Evolutionary conservation across 768 basidiomycete species (phyloP).

Genomic region (Leccinum olivaceopallidum): DNA sequence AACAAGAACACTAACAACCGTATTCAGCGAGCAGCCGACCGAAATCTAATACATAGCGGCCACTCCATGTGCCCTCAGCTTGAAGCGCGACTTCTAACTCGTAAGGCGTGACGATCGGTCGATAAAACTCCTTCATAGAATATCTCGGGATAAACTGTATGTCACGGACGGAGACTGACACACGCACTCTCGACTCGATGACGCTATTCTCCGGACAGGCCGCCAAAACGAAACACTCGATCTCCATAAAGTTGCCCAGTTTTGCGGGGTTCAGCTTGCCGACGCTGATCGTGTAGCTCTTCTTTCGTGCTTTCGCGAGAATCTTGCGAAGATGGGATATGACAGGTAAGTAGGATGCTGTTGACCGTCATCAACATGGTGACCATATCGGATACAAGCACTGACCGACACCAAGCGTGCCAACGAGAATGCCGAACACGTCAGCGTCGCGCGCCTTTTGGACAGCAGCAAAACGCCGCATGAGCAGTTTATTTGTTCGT

Average conservation of each 20-base stretch:
- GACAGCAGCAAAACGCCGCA: slow-evolving; percentile 85
- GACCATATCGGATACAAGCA: neutral
- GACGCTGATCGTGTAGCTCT: slow-evolving; percentile 92
- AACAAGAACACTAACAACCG: slow-evolving; percentile 14
- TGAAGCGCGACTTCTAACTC: slow-evolving; percentile 84
- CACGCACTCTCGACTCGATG: slow-evolving; percentile 63
- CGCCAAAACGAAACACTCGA: slow-evolving; percentile 94
- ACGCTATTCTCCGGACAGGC: slow-evolving; percentile 94
- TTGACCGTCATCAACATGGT: neutral
- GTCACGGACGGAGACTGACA: neutral
- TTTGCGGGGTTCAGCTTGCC: slow-evolving; percentile 95
- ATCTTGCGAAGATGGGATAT: slow-evolving; percentile 77
- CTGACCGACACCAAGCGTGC: slow-evolving; percentile 87
- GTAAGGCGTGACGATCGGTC: slow-evolving; percentile 92
- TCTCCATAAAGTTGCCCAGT: slow-evolving; percentile 92
- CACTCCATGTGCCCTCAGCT: slow-evolving; percentile 70
- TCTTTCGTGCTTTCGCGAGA: slow-evolving; percentile 71
- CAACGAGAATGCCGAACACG: slow-evolving; percentile 93
- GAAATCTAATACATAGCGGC: slow-evolving; percentile 79
- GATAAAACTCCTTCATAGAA: slow-evolving; percentile 72
- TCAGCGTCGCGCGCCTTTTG: slow-evolving; percentile 91
- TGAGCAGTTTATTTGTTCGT: slow-evolving; percentile 78
- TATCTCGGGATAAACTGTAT: neutral
- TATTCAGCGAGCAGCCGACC: slow-evolving; percentile 50
- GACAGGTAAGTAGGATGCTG: slow-evolving; percentile 84